Percentiles rank a stretch among this genome's conserved stretches.
Conservation (phyloP, 2,329 filamentous ascomycete species). For the Fusarium goolgardi region DNA sequence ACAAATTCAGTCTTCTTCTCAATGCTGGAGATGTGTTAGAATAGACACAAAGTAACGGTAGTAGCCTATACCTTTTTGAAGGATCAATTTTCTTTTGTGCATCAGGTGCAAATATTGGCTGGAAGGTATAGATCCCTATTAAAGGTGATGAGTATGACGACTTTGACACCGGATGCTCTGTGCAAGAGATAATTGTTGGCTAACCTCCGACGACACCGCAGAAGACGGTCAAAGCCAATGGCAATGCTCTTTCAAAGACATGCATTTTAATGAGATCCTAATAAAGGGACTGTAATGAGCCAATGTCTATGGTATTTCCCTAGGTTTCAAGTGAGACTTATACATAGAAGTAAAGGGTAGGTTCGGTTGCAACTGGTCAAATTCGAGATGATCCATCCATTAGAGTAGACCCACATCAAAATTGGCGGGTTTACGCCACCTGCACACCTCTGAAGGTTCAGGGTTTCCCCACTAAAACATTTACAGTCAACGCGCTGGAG, state of each 20-base stretch:
- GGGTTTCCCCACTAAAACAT: conserved; percentile 23
- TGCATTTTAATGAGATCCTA: conserved; percentile 44
- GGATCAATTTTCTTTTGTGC: conserved; percentile 20
- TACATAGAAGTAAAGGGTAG: conserved; percentile 12
- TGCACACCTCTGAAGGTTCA: conserved; percentile 13
- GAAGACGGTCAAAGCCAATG: conserved; percentile 53
- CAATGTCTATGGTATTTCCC: background rate
- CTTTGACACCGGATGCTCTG: background rate
- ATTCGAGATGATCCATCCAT: conserved; percentile 9
- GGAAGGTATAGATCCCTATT: conserved; percentile 54
- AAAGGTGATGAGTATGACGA: conserved; percentile 23
- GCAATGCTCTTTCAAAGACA: conserved; percentile 52
- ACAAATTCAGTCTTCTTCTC: conserved; percentile 18
- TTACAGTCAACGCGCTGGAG: conserved; percentile 13
- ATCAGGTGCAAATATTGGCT: conserved; percentile 50
- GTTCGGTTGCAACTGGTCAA: background rate
- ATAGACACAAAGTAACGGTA: too few relatives aligned
- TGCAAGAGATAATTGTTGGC: conserved; percentile 18
- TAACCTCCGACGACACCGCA: conserved; percentile 54
- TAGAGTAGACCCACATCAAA: conserved; percentile 3
- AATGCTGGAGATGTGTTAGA: conserved; percentile 16
- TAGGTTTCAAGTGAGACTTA: background rate
- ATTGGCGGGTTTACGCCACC: conserved; percentile 17
- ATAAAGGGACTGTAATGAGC: background rate
- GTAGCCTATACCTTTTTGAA: conserved; percentile 23